phyloP scores from a whole-genome alignment of 2,329 filamentous ascomycete species.

The Ceratocystis diversiconidia region DNA sequence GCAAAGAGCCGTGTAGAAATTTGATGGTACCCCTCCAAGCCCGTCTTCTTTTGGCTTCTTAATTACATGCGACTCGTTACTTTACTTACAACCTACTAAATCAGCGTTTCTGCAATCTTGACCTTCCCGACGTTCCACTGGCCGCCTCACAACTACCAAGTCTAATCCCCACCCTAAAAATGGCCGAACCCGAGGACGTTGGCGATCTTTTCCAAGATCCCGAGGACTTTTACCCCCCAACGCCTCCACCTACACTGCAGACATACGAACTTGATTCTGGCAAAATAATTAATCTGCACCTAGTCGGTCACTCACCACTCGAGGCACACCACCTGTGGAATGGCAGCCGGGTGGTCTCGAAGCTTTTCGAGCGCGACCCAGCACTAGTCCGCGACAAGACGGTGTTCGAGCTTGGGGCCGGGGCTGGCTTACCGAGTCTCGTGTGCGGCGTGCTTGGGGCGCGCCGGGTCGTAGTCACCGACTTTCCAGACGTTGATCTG shows the following conservation, averaged over 20 bases:
- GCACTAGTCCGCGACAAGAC: slow-evolving; percentile 48
- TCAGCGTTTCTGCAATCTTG: background rate
- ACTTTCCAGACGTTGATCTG: slow-evolving; percentile 78
- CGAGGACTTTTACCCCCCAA: slow-evolving; percentile 62
- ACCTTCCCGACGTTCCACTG: background rate
- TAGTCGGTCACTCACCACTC: slow-evolving; percentile 77
- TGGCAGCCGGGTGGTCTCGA: slow-evolving; percentile 61
- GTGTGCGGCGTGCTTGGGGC: slow-evolving; percentile 63
- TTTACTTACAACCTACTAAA: background rate
- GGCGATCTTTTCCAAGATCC: slow-evolving; percentile 64
- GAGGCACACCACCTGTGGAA: slow-evolving; percentile 93
- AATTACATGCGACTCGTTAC: no score
- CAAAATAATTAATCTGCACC: slow-evolving; percentile 50
- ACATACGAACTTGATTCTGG: slow-evolving; percentile 57
- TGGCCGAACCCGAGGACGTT: slow-evolving; percentile 27
- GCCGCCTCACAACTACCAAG: background rate
- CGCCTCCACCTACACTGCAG: slow-evolving; percentile 60
- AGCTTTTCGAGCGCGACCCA: slow-evolving; percentile 61
- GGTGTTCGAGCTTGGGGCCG: slow-evolving; percentile 82
- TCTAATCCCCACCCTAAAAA: slow-evolving; percentile 15
- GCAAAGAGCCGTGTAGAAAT: background rate
- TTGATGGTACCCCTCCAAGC: background rate
- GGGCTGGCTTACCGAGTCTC: slow-evolving; percentile 70
- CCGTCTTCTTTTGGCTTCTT: background rate
- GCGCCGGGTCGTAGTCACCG: slow-evolving; percentile 59